Percentiles rank a stretch among this genome's conserved stretches.
Conservation (phyloP, 148 eudicot species). For the Amaranthus palmeri region DNA sequence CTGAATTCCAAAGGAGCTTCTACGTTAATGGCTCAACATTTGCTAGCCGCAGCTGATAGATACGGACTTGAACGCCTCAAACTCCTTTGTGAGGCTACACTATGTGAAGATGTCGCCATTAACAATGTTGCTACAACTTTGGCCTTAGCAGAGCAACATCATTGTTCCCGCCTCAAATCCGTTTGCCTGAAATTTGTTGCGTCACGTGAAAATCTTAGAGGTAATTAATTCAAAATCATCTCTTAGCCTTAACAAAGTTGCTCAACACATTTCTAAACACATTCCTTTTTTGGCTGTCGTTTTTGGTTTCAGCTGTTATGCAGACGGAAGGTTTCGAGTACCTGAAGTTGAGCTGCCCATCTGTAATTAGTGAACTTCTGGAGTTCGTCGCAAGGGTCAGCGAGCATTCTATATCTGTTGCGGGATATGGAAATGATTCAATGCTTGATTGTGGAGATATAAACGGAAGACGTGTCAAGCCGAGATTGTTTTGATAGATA, state of each 20-base stretch:
- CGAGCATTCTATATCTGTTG: conserved; percentile 49
- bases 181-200: conserved; percentile 87
- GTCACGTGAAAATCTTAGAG: conserved; percentile 85
- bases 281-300: too few relatives aligned
- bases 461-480: conserved; percentile 84
- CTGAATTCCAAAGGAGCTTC: conserved; percentile 69
- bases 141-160: conserved; percentile 96
- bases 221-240: conserved; percentile 28
- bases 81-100: conserved; percentile 72
- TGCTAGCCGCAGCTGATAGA: conserved; percentile 92
- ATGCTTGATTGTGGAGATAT: conserved; percentile 64
- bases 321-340: conserved; percentile 92
- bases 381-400: conserved; percentile 62
- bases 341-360: conserved; percentile 83
- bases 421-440: conserved; percentile 40
- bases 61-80: conserved; percentile 84
- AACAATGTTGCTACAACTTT: conserved; percentile 88
- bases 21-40: conserved; percentile 84
- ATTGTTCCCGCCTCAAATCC: conserved; percentile 75
- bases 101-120: conserved; percentile 80
- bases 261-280: too few relatives aligned
- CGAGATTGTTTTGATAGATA: conserved; percentile 36
- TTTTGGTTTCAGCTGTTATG: conserved; percentile 73
- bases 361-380: conserved; percentile 68
- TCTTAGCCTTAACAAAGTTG: neutral